These are phyloP conservation scores for Metschnikowia peoriensis DNA, from an alignment of 805 yeast species.

Conservation along the genomic window DNA sequence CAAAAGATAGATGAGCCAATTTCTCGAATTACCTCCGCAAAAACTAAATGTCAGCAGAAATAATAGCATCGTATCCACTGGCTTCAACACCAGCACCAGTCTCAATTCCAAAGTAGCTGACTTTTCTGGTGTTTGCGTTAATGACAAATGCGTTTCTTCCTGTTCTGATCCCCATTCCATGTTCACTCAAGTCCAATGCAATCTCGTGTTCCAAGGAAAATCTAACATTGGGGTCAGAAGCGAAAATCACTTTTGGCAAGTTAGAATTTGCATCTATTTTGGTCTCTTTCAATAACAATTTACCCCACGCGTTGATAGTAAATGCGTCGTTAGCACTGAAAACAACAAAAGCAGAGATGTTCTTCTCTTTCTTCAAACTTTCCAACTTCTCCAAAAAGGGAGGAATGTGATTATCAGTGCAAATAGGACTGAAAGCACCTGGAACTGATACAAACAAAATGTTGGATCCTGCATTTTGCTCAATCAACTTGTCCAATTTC, in stretches of 20 bases:
- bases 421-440: constrained; percentile 45
- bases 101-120: constrained; percentile 38
- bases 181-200: constrained; percentile 34
- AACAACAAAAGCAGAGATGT: constrained; percentile 33
- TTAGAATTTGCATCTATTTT: constrained; percentile 10
- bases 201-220: constrained; percentile 31
- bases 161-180: constrained; percentile 40
- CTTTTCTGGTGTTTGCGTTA: constrained; percentile 41
- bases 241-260: constrained; percentile 34
- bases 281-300: constrained; percentile 32
- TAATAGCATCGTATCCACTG: constrained; percentile 39
- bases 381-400: constrained; percentile 32
- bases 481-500: constrained; percentile 32
- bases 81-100: constrained; percentile 30
- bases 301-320: constrained; percentile 46
- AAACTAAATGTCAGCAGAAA: constrained; percentile 32
- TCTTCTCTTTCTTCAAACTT: constrained; percentile 28
- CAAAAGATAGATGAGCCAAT: no score
- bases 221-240: constrained; percentile 38
- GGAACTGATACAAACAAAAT: constrained; percentile 41
- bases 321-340: constrained; percentile 44
- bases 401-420: constrained; percentile 45
- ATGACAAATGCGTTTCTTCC: constrained; percentile 41
- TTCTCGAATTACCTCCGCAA: neutral
- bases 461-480: constrained; percentile 23